Percentiles rank a stretch among this genome's conserved stretches.
Evolutionary conservation across 805 yeast genomes (phyloP).

Genomic region (Yamadazyma endophytica): DNA sequence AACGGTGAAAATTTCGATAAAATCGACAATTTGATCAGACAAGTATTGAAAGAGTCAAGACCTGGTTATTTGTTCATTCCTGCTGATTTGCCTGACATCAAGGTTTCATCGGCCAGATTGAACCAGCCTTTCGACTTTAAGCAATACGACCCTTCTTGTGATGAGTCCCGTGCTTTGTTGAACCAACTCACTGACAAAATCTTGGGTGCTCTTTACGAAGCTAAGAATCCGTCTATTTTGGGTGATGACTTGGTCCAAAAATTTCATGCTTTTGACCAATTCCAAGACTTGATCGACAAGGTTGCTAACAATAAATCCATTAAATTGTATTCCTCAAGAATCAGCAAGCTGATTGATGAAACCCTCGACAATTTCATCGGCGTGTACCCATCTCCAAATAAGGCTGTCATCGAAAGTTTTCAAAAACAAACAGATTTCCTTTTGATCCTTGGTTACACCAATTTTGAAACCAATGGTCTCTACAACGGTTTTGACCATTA

Average conservation of each 20-base stretch:
- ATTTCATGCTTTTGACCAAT: conserved; percentile 41
- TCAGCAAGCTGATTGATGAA: conserved; percentile 77
- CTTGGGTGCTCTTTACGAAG: conserved; percentile 44
- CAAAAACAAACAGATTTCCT: conserved; percentile 60
- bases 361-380: conserved; percentile 62
- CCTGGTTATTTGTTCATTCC: conserved; percentile 88
- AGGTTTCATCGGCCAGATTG: conserved; percentile 20
- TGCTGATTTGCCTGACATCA: conserved; percentile 52
- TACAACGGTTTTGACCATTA: conserved; percentile 15
- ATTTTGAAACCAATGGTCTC: conserved; percentile 26
- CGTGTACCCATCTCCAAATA: conserved; percentile 44
- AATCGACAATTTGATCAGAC: conserved; percentile 62
- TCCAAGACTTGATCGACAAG: conserved; percentile 48
- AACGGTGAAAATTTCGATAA: conserved; percentile 43
- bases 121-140: conserved; percentile 9
- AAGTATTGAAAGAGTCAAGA: conserved; percentile 53
- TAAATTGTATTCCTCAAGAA: conserved; percentile 53
- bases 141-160: conserved; percentile 6
- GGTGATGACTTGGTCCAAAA: conserved; percentile 72
- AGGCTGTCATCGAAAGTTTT: conserved; percentile 14
- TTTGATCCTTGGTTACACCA: conserved; percentile 63
- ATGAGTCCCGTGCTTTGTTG: conserved; percentile 12
- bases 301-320: conserved; percentile 29
- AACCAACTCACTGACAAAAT: conserved; percentile 29
- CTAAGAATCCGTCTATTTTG: conserved; percentile 60